These are phyloP conservation scores for Penicillium cosmopolitanum DNA, from an alignment of 495 filamentous ascomycete genomes.

Conservation along the genomic window DNA sequence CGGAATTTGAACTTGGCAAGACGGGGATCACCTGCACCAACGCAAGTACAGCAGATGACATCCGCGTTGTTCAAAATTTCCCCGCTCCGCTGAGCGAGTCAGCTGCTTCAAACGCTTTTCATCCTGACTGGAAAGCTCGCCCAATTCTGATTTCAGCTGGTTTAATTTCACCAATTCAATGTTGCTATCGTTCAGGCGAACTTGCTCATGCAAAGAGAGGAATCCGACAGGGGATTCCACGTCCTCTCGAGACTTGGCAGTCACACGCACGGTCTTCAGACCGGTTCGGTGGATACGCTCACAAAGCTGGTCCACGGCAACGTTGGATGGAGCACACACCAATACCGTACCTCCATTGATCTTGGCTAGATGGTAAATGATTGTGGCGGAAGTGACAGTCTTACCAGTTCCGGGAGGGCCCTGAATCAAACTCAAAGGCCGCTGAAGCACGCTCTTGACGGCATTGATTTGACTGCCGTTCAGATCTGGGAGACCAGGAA, in stretches of 20 bases:
- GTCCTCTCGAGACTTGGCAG: constrained; percentile 97
- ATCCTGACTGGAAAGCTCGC: constrained; percentile 92
- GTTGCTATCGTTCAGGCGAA: constrained; percentile 95
- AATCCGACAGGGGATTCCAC: constrained; percentile 96
- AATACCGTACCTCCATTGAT: constrained; percentile 93
- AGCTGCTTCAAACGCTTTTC: constrained; percentile 98
- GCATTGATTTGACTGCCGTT: constrained; percentile 96
- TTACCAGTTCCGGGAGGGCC: constrained; percentile 97
- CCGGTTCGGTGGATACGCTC: constrained; percentile 95
- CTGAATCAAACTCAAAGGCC: constrained; percentile 93
- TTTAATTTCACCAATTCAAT: constrained; percentile 88
- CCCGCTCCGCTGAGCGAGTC: constrained; percentile 89
- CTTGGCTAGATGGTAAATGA: constrained; percentile 97
- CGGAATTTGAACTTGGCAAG: constrained; percentile 96
- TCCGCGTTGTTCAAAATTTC: constrained; percentile 96
- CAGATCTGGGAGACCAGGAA: constrained; percentile 91
- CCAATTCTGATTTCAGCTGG: constrained; percentile 87
- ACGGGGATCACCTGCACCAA: constrained; percentile 95
- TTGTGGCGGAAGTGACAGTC: constrained; percentile 98
- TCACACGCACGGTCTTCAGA: constrained; percentile 96
- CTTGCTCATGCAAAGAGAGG: constrained; percentile 93
- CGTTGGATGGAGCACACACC: constrained; percentile 97
- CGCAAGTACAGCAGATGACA: constrained; percentile 98
- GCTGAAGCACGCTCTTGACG: constrained; percentile 92
- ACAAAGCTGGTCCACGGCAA: constrained; percentile 97